Percentiles rank a stretch among this genome's conserved stretches.
Evolutionary conservation across 108 stramenopile species (phyloP).

Genomic region (Parmales sp.): DNA sequence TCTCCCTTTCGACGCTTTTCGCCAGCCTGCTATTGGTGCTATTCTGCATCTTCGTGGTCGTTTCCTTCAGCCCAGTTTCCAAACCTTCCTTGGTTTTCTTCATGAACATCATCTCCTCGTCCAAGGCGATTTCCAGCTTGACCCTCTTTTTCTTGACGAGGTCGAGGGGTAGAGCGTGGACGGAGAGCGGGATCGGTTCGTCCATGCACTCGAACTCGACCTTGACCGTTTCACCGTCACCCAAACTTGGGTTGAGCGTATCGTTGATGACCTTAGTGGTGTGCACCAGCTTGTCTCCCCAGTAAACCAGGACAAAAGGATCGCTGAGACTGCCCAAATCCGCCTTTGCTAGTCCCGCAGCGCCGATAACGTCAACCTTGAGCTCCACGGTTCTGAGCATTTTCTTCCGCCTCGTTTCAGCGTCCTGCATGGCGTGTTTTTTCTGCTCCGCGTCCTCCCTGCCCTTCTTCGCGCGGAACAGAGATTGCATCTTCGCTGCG

Average conservation of each 20-base stretch:
- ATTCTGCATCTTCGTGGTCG: not conserved
- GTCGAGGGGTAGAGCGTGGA: not conserved
- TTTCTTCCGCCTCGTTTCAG: not conserved
- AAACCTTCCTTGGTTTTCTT: not conserved
- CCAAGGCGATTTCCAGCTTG: not conserved
- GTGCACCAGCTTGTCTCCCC: not conserved
- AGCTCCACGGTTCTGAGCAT: not conserved
- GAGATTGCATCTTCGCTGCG: not conserved
- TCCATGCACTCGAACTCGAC: not conserved
- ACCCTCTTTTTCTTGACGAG: not conserved
- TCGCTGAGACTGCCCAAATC: not conserved
- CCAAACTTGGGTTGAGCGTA: not conserved
- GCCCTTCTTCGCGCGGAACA: conserved; percentile 1
- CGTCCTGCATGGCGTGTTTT: not conserved
- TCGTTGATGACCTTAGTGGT: not conserved
- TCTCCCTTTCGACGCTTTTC: not conserved
- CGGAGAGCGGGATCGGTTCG: not conserved
- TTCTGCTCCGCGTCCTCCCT: not conserved
- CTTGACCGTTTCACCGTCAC: not conserved
- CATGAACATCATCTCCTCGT: not conserved
- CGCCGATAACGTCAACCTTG: not conserved
- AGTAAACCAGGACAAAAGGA: not conserved
- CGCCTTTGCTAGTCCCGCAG: not conserved
- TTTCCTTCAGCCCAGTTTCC: not conserved
- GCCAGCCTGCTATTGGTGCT: not conserved